Conservation (phyloP, 2,329 filamentous ascomycete genomes). For the Elsinoe fawcettii region DNA sequence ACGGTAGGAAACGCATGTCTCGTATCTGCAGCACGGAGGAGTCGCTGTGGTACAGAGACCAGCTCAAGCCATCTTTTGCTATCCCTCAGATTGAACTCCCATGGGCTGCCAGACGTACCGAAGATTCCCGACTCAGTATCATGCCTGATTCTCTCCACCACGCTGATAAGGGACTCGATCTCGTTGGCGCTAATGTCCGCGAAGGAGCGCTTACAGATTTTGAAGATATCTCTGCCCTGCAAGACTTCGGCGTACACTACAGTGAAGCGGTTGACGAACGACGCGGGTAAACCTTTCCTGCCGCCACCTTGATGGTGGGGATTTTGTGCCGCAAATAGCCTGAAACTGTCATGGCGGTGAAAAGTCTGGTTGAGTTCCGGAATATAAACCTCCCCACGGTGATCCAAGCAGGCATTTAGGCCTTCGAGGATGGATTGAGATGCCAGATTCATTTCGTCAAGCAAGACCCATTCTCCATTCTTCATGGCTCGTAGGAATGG, state of each 20-base stretch:
- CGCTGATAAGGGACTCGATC: constrained; percentile 62
- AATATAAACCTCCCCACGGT: constrained; percentile 90
- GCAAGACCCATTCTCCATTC: constrained; percentile 86
- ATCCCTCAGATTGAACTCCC: constrained; percentile 93
- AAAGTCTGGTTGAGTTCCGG: constrained; percentile 94
- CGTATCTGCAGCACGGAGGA: constrained; percentile 53
- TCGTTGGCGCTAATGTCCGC: constrained; percentile 49
- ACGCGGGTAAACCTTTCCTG: constrained; percentile 85
- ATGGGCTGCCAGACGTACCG: constrained; percentile 61
- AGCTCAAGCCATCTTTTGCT: constrained; percentile 80
- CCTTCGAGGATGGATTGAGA: constrained; percentile 96
- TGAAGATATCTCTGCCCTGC: constrained; percentile 66
- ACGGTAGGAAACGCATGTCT: constrained; percentile 74
- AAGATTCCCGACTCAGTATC: constrained; percentile 52
- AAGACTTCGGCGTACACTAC: constrained; percentile 96
- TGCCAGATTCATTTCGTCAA: constrained; percentile 98
- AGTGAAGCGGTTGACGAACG: constrained; percentile 96
- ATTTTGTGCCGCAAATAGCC: constrained; percentile 95
- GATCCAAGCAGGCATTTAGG: constrained; percentile 91
- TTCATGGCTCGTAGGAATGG: constrained; percentile 97
- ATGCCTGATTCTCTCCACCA: constrained; percentile 67
- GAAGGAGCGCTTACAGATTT: constrained; percentile 75
- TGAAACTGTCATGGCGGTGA: constrained; percentile 77
- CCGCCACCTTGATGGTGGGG: constrained; percentile 95
- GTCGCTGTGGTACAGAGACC: constrained; percentile 51